These are phyloP conservation scores for Penicillium maclennaniae DNA, from an alignment of 495 filamentous ascomycete species.

Conservation along the genomic window DNA sequence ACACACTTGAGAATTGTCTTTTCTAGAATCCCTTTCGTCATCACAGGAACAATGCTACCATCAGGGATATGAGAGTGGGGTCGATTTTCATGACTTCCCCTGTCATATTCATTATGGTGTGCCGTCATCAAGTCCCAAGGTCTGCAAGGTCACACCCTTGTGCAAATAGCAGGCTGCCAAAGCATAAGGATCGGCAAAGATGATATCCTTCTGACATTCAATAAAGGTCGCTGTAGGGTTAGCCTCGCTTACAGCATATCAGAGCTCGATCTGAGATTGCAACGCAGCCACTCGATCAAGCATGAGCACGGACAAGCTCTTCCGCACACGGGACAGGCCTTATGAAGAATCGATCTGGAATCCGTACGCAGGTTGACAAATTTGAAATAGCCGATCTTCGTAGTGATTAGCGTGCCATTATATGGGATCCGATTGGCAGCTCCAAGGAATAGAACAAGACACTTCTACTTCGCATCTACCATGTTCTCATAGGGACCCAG, in stretches of 20 bases:
- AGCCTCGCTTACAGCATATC: not conserved
- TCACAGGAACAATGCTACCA: not conserved
- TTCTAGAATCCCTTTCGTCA: not conserved
- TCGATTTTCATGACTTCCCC: not conserved
- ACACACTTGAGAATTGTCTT: not conserved
- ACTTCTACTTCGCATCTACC: not conserved
- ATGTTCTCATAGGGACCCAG: slow-evolving; percentile 1
- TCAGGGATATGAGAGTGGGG: not conserved
- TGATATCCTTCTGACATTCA: not conserved
- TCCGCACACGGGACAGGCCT: not conserved
- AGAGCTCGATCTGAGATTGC: not conserved
- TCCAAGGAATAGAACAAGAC: not conserved
- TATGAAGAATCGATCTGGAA: slow-evolving; percentile 5
- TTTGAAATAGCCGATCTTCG: slow-evolving; percentile 2
- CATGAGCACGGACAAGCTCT: slow-evolving; percentile 3
- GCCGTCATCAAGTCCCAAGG: not conserved
- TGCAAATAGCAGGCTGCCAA: not conserved
- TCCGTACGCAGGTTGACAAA: slow-evolving; percentile 10
- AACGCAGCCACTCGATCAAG: not conserved
- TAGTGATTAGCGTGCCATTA: not conserved
- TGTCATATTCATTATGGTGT: not conserved
- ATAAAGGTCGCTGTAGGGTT: not conserved
- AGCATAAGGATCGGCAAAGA: not conserved
- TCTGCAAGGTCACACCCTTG: not conserved
- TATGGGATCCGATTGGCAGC: not conserved